Percentiles rank a stretch among this genome's conserved stretches.
phyloP scores from a whole-genome alignment of 1,284 basidiomycete species.

The Uromyces viciae-fabae region DNA sequence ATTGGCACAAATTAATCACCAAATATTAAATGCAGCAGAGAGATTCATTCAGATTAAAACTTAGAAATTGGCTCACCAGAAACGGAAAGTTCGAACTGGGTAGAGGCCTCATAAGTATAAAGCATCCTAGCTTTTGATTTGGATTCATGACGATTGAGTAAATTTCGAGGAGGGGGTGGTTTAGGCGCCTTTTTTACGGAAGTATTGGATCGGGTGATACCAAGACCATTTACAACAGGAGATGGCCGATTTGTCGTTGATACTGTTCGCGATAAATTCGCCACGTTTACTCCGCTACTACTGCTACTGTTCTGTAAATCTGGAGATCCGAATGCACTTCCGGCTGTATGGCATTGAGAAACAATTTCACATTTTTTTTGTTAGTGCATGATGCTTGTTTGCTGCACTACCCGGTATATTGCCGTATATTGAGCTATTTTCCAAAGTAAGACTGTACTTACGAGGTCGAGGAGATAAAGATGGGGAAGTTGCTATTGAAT shows the following conservation, averaged over 20 bases:
- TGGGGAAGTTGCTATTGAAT: neutral
- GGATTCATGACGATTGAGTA: constrained; percentile 50
- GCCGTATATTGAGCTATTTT: neutral
- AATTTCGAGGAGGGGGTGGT: constrained; percentile 14
- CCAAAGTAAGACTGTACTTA: neutral
- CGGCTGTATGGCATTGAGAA: too few relatives aligned
- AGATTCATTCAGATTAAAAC: neutral
- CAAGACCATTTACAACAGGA: neutral
- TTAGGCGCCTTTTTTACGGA: constrained; percentile 33
- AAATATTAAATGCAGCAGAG: neutral
- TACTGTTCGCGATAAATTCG: neutral
- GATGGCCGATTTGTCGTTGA: neutral
- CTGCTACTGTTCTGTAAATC: too few relatives aligned
- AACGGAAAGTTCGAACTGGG: constrained; percentile 69
- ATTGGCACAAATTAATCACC: neutral
- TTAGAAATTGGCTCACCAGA: constrained; percentile 59
- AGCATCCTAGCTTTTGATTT: constrained; percentile 61
- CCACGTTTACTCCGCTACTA: too few relatives aligned
- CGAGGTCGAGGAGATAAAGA: neutral
- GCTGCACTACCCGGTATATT: neutral
- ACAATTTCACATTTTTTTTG: too few relatives aligned
- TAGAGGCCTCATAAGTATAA: constrained; percentile 68
- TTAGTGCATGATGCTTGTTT: too few relatives aligned
- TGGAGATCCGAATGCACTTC: too few relatives aligned
- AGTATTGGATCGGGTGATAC: constrained; percentile 27